A percentile compares a stretch with the other conserved stretches of the same genome.
phyloP scores from a whole-genome alignment of 2,329 filamentous ascomycete species.

The Cylindrodendrum hubeiense region DNA sequence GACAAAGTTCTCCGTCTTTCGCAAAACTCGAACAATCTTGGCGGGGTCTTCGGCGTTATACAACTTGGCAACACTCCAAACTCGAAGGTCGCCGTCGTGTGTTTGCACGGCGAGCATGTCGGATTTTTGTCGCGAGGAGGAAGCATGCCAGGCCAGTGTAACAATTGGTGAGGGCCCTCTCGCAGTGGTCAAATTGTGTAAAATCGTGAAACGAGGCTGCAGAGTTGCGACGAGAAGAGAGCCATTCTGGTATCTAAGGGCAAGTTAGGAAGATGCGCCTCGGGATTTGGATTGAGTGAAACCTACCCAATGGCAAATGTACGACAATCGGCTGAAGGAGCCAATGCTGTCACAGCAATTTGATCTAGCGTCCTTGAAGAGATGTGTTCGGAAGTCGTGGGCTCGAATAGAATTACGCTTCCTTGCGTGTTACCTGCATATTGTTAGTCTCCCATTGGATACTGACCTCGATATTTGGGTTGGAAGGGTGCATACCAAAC shows the following conservation, averaged over 20 bases:
- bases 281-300: background rate
- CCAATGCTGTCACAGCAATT: slow-evolving; percentile 93
- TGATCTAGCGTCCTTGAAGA: slow-evolving; percentile 90
- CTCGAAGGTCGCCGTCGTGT: slow-evolving; percentile 88
- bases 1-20: slow-evolving; percentile 79
- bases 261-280: slow-evolving; percentile 20
- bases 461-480: background rate
- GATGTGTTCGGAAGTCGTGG: slow-evolving; percentile 90
- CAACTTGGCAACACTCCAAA: slow-evolving; percentile 95
- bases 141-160: slow-evolving; percentile 93
- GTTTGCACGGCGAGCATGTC: slow-evolving; percentile 98
- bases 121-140: slow-evolving; percentile 94
- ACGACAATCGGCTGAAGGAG: slow-evolving; percentile 88
- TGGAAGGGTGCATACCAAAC: slow-evolving; percentile 76
- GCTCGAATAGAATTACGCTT: slow-evolving; percentile 94
- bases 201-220: slow-evolving; percentile 91
- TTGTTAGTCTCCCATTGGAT: slow-evolving; percentile 29
- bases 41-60: slow-evolving; percentile 79
- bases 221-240: slow-evolving; percentile 91
- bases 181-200: slow-evolving; percentile 91
- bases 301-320: slow-evolving; percentile 95
- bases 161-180: slow-evolving; percentile 88
- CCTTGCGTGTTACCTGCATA: slow-evolving; percentile 86
- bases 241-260: slow-evolving; percentile 89
- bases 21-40: slow-evolving; percentile 89